Evolutionary conservation across 2,329 filamentous ascomycete species (phyloP), one percentile per base, ranked within the genome.

Genomic region (Dendryphion nanum): DNA sequence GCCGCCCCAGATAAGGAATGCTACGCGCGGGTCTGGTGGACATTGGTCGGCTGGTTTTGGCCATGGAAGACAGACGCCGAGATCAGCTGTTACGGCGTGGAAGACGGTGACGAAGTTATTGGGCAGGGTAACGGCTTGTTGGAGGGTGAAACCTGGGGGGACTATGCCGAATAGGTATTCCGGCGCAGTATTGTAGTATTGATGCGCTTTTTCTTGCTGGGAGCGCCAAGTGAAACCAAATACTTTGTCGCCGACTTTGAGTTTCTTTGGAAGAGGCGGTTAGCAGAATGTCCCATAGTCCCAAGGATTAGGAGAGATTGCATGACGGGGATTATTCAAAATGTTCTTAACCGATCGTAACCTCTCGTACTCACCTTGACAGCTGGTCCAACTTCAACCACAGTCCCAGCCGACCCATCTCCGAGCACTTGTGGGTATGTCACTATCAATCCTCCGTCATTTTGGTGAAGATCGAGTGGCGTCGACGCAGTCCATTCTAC

Each of bases 381-480:
- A 5, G 64, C 56, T 0, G 69, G 52, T 0, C 78, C 78, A 4
- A 76, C 57, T 32, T 74, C 68, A 2, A 76, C 70, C 10, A 83
- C 72, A 1, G 67, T 69, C 3, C 81, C 80, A 4, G 72, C 77
- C 3, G 69, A 62, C 16, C 72, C 69, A 38, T 73, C 72, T 21
- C 79, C 78, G 7, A 77, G 64, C 5, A 76, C 61, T 44, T 72
- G 66, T 1, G 78, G 78, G 17, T 71, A 61, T 18, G 65, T 51
- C 8, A 81, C 68, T 10, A 81, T 55, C 0, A 83, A 64, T 0
- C 77, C 78, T 23, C 79, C 78, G 48, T 82, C 78, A 30, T 77
- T 76, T 41, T 78, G 74, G 59, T 83, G 81, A 5, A 83, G 64
- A 48, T 83, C 78, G 0, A 83, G 64, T 0, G 81, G 81, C 1